Evolutionary conservation across 352 stramenopile species (phyloP).

Genomic region (Albugo candida): DNA sequence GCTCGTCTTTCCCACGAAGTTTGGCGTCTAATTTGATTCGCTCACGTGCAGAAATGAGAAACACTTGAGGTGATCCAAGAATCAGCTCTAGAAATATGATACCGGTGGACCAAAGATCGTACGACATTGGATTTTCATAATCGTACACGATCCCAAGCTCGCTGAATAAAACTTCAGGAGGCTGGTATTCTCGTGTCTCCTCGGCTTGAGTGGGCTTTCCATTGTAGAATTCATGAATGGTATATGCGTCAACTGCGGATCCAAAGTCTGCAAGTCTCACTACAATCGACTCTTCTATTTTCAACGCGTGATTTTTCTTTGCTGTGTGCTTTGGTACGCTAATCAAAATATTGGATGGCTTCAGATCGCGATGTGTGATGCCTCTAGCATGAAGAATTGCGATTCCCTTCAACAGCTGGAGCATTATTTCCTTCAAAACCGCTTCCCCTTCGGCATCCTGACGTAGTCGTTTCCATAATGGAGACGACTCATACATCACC

Average conservation of each 20-base stretch:
- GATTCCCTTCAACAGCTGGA: constrained; percentile 83
- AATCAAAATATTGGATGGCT: constrained; percentile 66
- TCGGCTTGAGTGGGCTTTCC: constrained; percentile 64
- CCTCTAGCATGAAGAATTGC: constrained; percentile 74
- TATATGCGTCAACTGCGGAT: constrained; percentile 66
- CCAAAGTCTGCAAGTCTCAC: constrained; percentile 80
- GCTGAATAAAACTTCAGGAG: constrained; percentile 79
- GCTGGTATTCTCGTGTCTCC: constrained; percentile 89
- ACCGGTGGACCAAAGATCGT: constrained; percentile 86
- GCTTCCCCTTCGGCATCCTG: constrained; percentile 25
- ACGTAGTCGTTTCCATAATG: constrained; percentile 61
- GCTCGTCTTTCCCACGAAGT: constrained; percentile 25
- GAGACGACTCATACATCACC: constrained; percentile 49
- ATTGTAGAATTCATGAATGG: constrained; percentile 50
- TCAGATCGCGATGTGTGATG: constrained; percentile 83
- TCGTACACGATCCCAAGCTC: constrained; percentile 30
- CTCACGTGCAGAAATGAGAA: constrained; percentile 65
- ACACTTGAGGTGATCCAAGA: constrained; percentile 82
- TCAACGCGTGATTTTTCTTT: constrained; percentile 8
- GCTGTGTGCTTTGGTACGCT: neutral
- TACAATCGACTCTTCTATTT: constrained; percentile 8
- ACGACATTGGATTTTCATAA: constrained; percentile 33
- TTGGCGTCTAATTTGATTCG: constrained; percentile 79
- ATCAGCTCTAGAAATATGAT: constrained; percentile 92
- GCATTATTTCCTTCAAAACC: constrained; percentile 83